Evolutionary conservation across 2,329 filamentous ascomycete species (phyloP).

Genomic region (Monosporascus sp.): DNA sequence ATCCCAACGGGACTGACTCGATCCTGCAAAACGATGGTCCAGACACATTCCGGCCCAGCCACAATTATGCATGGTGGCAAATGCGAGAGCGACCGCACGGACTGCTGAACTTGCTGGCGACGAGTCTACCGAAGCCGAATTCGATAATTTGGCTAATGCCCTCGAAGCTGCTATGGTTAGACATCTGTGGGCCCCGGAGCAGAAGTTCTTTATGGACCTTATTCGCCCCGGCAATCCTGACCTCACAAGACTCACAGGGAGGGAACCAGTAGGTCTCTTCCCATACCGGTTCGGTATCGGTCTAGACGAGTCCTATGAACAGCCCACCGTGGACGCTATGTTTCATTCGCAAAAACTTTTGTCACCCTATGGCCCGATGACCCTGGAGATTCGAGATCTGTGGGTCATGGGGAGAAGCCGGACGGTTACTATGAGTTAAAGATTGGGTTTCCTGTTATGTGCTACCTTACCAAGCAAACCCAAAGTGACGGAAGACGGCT

Average conservation of each 20-base stretch:
- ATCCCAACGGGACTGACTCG: conserved; percentile 25
- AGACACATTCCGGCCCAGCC: conserved; percentile 35
- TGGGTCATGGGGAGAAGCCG: conserved; percentile 32
- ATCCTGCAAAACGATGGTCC: conserved; percentile 31
- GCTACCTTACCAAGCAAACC: background rate
- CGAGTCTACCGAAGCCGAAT: conserved; percentile 22
- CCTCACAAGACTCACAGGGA: conserved; percentile 27
- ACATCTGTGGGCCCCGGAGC: conserved; percentile 32
- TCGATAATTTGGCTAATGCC: conserved; percentile 26
- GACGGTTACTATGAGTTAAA: conserved; percentile 19
- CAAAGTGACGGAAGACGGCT: background rate
- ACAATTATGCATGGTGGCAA: conserved; percentile 40
- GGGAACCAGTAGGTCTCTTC: conserved; percentile 37
- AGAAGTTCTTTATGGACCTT: conserved; percentile 35
- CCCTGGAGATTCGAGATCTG: conserved; percentile 34
- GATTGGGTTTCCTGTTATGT: background rate
- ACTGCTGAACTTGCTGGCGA: conserved; percentile 32
- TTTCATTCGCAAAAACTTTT: conserved; percentile 32
- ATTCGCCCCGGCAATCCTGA: conserved; percentile 31
- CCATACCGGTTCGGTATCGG: conserved; percentile 38
- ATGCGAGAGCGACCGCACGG: conserved; percentile 33
- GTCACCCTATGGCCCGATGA: conserved; percentile 35
- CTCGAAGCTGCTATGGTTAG: conserved; percentile 30
- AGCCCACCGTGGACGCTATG: conserved; percentile 27
- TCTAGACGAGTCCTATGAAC: conserved; percentile 23